phyloP scores from a whole-genome alignment of 2,329 filamentous ascomycete species.

The Aspergillus sp. region DNA sequence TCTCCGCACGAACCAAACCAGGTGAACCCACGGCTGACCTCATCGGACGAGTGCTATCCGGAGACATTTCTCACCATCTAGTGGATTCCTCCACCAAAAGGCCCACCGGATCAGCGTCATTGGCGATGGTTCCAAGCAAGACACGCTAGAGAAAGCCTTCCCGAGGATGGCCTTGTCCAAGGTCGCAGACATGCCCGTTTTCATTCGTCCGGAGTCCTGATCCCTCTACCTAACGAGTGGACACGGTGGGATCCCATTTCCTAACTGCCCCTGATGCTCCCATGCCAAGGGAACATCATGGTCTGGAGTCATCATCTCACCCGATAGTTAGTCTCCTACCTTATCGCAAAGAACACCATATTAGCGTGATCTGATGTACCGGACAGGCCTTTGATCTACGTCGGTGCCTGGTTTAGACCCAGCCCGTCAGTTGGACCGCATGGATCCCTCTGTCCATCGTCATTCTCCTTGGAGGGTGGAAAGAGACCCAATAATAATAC shows the following conservation, averaged over 20 bases:
- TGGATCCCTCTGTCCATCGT: not conserved
- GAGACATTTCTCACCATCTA: conserved; percentile 14
- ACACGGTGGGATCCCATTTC: too few relatives aligned
- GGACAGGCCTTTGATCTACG: too few relatives aligned
- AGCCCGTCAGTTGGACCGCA: too few relatives aligned
- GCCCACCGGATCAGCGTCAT: conserved; percentile 13
- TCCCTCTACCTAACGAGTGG: not conserved
- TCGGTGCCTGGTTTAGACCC: too few relatives aligned
- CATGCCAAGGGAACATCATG: too few relatives aligned
- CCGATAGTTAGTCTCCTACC: too few relatives aligned
- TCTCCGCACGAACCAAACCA: conserved; percentile 12
- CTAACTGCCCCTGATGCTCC: too few relatives aligned
- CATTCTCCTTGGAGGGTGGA: not conserved
- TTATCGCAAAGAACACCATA: too few relatives aligned
- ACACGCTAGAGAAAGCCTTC: not conserved
- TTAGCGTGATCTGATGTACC: too few relatives aligned
- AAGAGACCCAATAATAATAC: not conserved
- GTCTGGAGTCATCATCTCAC: too few relatives aligned
- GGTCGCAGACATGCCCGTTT: not conserved
- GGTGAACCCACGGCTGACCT: not conserved
- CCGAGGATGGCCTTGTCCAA: not conserved
- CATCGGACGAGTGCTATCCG: conserved; percentile 13
- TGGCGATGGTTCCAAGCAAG: conserved; percentile 7
- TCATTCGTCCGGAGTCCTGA: not conserved
- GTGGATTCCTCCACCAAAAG: conserved; percentile 12